Percentiles rank a stretch among this genome's conserved stretches.
Evolutionary conservation across 2,329 filamentous ascomycete species (phyloP).

Genomic region (Aspergillus fumigatiaffinis): DNA sequence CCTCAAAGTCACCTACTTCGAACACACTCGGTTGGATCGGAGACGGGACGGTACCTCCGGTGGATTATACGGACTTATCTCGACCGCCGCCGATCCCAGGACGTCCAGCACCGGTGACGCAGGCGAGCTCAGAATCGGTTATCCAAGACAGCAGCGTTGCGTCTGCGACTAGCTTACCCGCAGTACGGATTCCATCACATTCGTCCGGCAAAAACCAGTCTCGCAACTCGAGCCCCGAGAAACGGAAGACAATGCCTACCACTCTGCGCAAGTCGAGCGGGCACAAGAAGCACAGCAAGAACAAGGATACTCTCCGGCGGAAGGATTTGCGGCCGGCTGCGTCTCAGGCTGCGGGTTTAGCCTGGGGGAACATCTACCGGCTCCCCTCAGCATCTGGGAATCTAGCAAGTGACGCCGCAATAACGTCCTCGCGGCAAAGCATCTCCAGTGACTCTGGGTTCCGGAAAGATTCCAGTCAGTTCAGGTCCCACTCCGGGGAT

Average conservation of each 20-base stretch:
- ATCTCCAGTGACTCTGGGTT: constrained; percentile 23
- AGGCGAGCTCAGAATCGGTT: constrained; percentile 20
- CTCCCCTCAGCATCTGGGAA: constrained; percentile 23
- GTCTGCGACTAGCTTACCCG: constrained; percentile 14
- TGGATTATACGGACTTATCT: constrained; percentile 77
- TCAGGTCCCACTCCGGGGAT: constrained; percentile 9
- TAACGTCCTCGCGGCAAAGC: constrained; percentile 27
- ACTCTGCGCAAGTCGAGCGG: constrained; percentile 49
- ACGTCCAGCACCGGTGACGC: constrained; percentile 21
- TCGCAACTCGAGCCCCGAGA: constrained; percentile 60
- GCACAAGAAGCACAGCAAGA: constrained; percentile 43
- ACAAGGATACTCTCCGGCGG: constrained; percentile 36
- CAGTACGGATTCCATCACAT: constrained; percentile 25
- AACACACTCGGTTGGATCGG: constrained; percentile 63
- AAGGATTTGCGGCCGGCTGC: constrained; percentile 51
- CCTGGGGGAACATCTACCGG: constrained; percentile 48
- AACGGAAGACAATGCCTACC: constrained; percentile 55
- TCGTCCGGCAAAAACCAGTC: constrained; percentile 42
- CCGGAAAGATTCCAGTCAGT: constrained; percentile 21
- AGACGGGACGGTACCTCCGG: constrained; percentile 73
- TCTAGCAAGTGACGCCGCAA: constrained; percentile 24
- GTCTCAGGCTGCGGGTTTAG: constrained; percentile 60
- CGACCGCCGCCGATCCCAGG: constrained; percentile 61
- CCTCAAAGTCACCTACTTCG: constrained; percentile 17
- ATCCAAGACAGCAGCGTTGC: constrained; percentile 10